A percentile compares a stretch with the other conserved stretches of the same genome.
Evolutionary conservation across 2,329 filamentous ascomycete species (phyloP).

Genomic region (Aureobasidium leucospermi): DNA sequence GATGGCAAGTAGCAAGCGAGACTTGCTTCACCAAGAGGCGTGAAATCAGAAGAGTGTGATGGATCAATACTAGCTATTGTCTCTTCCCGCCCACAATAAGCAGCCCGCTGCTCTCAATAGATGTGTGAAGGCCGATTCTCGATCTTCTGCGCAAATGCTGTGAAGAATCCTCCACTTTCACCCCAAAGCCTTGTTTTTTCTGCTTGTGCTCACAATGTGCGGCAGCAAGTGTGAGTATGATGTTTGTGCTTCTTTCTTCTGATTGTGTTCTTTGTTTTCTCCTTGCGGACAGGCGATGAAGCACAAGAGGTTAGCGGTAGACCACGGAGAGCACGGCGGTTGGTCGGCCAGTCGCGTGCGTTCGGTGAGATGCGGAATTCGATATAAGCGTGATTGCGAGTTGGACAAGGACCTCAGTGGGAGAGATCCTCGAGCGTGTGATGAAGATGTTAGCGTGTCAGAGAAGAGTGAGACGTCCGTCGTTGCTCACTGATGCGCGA

Average conservation of each 20-base stretch:
- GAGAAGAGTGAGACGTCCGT: background rate
- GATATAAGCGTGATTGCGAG: background rate
- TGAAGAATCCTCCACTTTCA: slow-evolving; percentile 10
- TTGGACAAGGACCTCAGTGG: background rate
- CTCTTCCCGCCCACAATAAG: slow-evolving; percentile 15
- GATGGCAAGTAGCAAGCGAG: slow-evolving; percentile 6
- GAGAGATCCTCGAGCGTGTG: background rate
- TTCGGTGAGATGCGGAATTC: background rate
- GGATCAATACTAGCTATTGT: slow-evolving; percentile 44
- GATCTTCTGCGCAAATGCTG: slow-evolving; percentile 3
- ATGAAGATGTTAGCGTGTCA: background rate
- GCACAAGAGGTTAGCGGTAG: background rate
- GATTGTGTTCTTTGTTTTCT: background rate
- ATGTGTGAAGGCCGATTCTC: background rate
- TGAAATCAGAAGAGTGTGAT: slow-evolving; percentile 29
- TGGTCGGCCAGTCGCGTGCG: background rate
- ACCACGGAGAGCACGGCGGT: background rate
- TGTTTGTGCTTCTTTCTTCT: background rate
- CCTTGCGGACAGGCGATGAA: background rate
- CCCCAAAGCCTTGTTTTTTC: slow-evolving; percentile 7
- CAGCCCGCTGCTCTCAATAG: background rate
- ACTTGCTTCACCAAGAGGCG: slow-evolving; percentile 12
- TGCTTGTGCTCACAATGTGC: background rate
- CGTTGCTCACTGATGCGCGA: background rate
- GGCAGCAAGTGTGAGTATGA: background rate